A percentile compares a stretch with the other conserved stretches of the same genome.
Evolutionary conservation across 1,284 basidiomycete species (phyloP).

Genomic region (Trametes versicolor): DNA sequence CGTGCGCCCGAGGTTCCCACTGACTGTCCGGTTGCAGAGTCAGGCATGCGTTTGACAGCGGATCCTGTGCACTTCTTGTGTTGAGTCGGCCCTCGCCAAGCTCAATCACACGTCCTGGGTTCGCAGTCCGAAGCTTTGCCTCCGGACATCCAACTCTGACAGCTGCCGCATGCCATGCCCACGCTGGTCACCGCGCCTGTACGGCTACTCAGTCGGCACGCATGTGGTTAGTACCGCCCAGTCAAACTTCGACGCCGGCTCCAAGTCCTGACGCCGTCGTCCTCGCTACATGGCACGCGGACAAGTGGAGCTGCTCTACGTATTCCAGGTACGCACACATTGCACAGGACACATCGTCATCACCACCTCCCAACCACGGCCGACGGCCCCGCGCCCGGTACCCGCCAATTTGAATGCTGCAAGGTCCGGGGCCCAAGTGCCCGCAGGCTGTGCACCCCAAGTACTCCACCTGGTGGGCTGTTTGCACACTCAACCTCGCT

Average conservation of each 20-base stretch:
- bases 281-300: not conserved
- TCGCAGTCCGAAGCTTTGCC: not conserved
- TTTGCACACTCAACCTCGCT: not conserved
- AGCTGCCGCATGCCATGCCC: not conserved
- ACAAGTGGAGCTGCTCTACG: conserved; percentile 1
- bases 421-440: not conserved
- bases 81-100: not conserved
- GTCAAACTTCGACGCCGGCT: not conserved
- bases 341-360: not conserved
- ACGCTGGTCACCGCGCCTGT: not conserved
- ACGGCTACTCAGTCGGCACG: not conserved
- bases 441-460: not conserved
- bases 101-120: not conserved
- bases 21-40: not conserved
- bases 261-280: not conserved
- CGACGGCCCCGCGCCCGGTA: no score
- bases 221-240: not conserved
- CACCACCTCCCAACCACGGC: no score
- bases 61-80: not conserved
- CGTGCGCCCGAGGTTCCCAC: not conserved
- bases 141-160: not conserved
- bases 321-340: not conserved
- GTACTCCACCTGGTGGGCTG: not conserved
- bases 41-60: not conserved
- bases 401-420: not conserved